Conservation (phyloP, 768 basidiomycete species). For the Boletus eberwhitei region DNA sequence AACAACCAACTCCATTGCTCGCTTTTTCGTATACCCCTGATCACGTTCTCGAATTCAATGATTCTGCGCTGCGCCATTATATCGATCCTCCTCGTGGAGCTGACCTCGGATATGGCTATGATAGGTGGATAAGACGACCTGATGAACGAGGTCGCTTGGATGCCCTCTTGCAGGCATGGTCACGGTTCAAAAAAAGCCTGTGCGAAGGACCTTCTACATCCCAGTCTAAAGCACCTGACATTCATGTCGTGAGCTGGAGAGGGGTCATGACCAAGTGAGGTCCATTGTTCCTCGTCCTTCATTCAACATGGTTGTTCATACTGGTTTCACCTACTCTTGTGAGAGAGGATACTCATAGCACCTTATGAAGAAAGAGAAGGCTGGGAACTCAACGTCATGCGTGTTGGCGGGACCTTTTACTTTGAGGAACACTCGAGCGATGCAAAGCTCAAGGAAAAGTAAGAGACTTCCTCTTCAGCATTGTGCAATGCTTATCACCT, state of each 20-base stretch:
- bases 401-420: conserved; percentile 63
- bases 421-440: conserved; percentile 71
- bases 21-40: conserved; percentile 69
- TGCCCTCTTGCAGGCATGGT: conserved; percentile 57
- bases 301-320: conserved; percentile 6
- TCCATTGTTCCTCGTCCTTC: not conserved
- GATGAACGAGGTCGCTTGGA: conserved; percentile 71
- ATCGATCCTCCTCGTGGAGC: conserved; percentile 63
- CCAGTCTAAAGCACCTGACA: conserved; percentile 33
- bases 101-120: conserved; percentile 67
- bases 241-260: conserved; percentile 69
- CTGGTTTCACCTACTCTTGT: conserved; percentile 23
- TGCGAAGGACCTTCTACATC: conserved; percentile 30
- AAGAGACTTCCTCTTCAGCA: conserved; percentile 17
- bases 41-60: conserved; percentile 57
- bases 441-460: conserved; percentile 63
- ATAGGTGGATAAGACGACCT: conserved; percentile 63
- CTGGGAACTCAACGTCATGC: conserved; percentile 85
- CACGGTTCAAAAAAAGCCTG: conserved; percentile 38
- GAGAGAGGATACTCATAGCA: conserved; percentile 71
- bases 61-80: conserved; percentile 71
- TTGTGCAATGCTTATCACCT: not conserved
- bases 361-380: conserved; percentile 80
- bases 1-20: conserved; percentile 64
- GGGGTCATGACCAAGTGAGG: conserved; percentile 82